Conservation (phyloP, 2,329 filamentous ascomycete species). For the Fusarium proliferatum region DNA sequence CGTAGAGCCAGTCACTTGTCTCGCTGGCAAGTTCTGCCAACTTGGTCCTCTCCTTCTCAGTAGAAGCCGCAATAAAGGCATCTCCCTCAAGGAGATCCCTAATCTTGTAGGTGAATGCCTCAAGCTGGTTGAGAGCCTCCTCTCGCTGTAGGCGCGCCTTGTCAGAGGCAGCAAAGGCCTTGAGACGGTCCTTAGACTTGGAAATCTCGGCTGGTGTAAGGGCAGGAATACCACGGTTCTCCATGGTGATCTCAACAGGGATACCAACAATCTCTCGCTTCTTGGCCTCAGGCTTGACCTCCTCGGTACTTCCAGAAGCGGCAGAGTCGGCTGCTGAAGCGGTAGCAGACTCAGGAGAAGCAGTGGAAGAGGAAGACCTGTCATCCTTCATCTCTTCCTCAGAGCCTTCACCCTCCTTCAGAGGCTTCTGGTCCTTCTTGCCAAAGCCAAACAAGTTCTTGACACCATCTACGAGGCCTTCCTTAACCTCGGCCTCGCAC, state of each 20-base stretch:
- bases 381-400: slow-evolving; percentile 58
- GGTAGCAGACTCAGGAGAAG: slow-evolving; percentile 43
- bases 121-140: slow-evolving; percentile 91
- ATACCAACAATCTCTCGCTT: slow-evolving; percentile 69
- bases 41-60: slow-evolving; percentile 71
- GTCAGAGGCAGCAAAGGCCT: slow-evolving; percentile 89
- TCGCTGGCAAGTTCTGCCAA: slow-evolving; percentile 76
- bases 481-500: slow-evolving; percentile 86
- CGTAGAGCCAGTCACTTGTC: slow-evolving; percentile 91
- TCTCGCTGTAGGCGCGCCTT: slow-evolving; percentile 79
- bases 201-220: slow-evolving; percentile 62
- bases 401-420: slow-evolving; percentile 57
- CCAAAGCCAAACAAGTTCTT: slow-evolving; percentile 98
- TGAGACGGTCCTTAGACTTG: slow-evolving; percentile 75
- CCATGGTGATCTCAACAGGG: slow-evolving; percentile 61
- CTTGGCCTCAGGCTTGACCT: slow-evolving; percentile 65
- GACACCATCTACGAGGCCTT: slow-evolving; percentile 88
- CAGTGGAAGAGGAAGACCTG: slow-evolving; percentile 41
- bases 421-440: slow-evolving; percentile 81
- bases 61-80: slow-evolving; percentile 78
- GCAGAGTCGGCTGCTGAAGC: slow-evolving; percentile 52
- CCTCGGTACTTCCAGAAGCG: slow-evolving; percentile 57
- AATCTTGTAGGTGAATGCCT: slow-evolving; percentile 89
- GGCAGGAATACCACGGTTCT: slow-evolving; percentile 62
- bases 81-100: slow-evolving; percentile 85